These are phyloP conservation scores for Phytophthora pini DNA, from an alignment of 352 stramenopile species.

Conservation along the genomic window DNA sequence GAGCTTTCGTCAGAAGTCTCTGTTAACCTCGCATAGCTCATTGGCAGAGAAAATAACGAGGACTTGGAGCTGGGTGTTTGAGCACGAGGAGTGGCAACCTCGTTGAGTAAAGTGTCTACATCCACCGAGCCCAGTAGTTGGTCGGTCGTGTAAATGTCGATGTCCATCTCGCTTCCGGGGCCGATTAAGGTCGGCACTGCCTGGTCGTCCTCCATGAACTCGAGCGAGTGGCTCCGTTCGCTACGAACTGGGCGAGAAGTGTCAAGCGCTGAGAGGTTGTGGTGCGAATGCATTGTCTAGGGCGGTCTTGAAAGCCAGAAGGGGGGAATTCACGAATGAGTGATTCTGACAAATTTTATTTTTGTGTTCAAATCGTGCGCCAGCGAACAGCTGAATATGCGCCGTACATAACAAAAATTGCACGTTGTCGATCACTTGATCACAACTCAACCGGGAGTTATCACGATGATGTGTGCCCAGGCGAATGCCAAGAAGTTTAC, in stretches of 20 bases:
- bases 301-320: not conserved
- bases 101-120: not conserved
- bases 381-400: too few species aligned
- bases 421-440: too few species aligned
- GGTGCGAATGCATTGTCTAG: not conserved
- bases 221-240: too few species aligned
- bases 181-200: not conserved
- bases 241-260: too few species aligned
- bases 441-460: too few species aligned
- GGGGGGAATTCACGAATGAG: constrained; percentile 7
- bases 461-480: too few species aligned
- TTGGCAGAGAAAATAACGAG: too few species aligned
- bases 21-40: not conserved
- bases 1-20: not conserved
- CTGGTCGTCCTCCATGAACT: too few species aligned
- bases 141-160: constrained; percentile 8
- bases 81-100: not conserved
- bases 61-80: not conserved
- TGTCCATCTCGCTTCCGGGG: not conserved
- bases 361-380: not conserved
- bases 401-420: too few species aligned
- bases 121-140: constrained; percentile 11
- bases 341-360: constrained; percentile 6
- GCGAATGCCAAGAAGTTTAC: too few species aligned
- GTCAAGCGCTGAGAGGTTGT: not conserved